Evolutionary conservation across 2,329 filamentous ascomycete species (phyloP), one percentile per base, ranked within the genome.

Genomic region (Penicillium expansum): DNA sequence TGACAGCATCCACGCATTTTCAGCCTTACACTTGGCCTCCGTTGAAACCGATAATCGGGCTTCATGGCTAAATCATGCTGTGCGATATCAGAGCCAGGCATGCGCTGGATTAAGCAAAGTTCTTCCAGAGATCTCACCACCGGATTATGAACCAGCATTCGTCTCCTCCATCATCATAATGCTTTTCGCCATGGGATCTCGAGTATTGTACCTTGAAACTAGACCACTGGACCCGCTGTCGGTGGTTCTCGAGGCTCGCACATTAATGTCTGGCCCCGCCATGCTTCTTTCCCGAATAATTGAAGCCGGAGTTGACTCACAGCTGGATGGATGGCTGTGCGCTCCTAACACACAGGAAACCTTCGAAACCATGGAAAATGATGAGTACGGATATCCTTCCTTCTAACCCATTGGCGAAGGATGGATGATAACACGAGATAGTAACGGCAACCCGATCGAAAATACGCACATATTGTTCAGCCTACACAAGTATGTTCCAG

Each of bases 21-120:
- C 77, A 6, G 76, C 78, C 8, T 66, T 80, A 20, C 78, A 80
- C 52, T 61, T 78, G 14, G 74, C 73, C 20, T 72, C 73, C 30
- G 60, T 77, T 4, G 71, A 77, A 50, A 57, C 64, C 9, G 65
- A 69, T 38, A 71, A 68, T 48, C 69, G 67, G 7, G 56, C 52
- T 14, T 42, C 60, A 27, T 76, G 73, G 66, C 58, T 73, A 7
- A 66, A 75, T 49, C 63, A 69, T 20, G 74, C 72, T 1, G 65
- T 72, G 22, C 67, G 67, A 29, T 75, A 76, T 52, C 74, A 76
- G 56, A 71, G 67, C 43, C 66, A 72, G 30, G 69, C 72, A 4
- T 70, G 74, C 22, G 63, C 69, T 9, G 69, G 69, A 1, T 67
- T 74, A 29, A 68, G 71, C 35, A 69, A 71, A 24, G 65, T 69